These are phyloP conservation scores for Starmerella khaoyaiensis DNA, from an alignment of 805 yeast genomes.

Conservation along the genomic window DNA sequence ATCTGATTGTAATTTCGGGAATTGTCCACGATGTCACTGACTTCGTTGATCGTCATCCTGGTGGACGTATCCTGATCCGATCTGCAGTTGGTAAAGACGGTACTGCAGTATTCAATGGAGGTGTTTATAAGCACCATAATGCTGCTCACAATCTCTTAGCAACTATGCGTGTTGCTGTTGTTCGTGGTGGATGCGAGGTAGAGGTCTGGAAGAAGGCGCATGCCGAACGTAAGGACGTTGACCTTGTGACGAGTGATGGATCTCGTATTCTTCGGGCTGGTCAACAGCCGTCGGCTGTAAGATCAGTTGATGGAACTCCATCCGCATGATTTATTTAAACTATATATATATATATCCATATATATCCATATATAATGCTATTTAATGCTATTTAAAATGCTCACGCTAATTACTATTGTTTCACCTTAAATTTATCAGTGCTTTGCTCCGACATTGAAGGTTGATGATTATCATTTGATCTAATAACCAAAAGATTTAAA, in stretches of 20 bases:
- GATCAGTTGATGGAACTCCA: conserved; percentile 21
- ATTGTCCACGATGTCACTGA: conserved; percentile 90
- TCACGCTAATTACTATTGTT: too few species aligned
- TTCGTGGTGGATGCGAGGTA: conserved; percentile 67
- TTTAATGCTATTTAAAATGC: too few species aligned
- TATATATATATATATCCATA: background rate
- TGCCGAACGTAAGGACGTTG: conserved; percentile 51
- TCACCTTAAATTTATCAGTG: too few species aligned
- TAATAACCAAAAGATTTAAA: too few species aligned
- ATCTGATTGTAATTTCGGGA: conserved; percentile 73
- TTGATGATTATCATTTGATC: too few species aligned
- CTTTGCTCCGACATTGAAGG: too few species aligned
- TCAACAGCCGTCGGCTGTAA: conserved; percentile 38
- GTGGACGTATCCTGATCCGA: conserved; percentile 66
- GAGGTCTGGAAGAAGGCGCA: conserved; percentile 70
- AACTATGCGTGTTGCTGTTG: conserved; percentile 84
- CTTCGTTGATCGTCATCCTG: conserved; percentile 85
- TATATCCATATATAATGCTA: background rate
- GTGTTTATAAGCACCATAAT: conserved; percentile 83
- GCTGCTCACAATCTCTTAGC: conserved; percentile 86
- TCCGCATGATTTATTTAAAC: conserved; percentile 15
- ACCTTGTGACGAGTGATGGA: conserved; percentile 44
- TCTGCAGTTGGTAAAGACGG: conserved; percentile 89
- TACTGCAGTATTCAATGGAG: conserved; percentile 87
- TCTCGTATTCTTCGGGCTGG: conserved; percentile 47